phyloP scores from a whole-genome alignment of 1,284 basidiomycete species.

The Cerioporus squamosus region DNA sequence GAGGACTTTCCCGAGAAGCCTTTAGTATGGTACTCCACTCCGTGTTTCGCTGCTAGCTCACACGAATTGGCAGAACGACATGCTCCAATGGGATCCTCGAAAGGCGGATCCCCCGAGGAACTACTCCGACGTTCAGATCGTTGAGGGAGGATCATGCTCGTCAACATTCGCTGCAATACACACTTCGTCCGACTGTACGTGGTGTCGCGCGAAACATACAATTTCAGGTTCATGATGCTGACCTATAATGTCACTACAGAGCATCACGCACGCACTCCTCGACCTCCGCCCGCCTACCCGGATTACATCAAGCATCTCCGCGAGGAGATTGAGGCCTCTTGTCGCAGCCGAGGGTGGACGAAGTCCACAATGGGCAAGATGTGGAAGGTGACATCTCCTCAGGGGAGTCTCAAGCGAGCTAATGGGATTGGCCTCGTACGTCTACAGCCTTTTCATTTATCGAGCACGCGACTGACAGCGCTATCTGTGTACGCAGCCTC shows the following conservation, averaged over 20 bases:
- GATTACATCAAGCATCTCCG: conserved; percentile 46
- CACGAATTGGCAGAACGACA: conserved; percentile 23
- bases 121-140: conserved; percentile 18
- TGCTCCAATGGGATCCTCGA: conserved; percentile 35
- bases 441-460: conserved; percentile 2
- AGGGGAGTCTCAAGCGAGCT: conserved; percentile 49
- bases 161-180: conserved; percentile 40
- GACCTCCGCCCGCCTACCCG: conserved; percentile 45
- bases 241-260: too few species aligned
- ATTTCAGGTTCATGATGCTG: too few species aligned
- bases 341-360: conserved; percentile 44
- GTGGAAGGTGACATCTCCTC: conserved; percentile 56
- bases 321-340: conserved; percentile 47
- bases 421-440: conserved; percentile 35
- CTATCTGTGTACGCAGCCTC: not conserved
- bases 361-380: conserved; percentile 48
- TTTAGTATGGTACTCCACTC: conserved; percentile 12
- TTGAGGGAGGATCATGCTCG: conserved; percentile 27
- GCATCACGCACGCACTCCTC: conserved; percentile 42
- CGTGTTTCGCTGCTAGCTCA: not conserved
- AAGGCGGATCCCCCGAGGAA: conserved; percentile 17
- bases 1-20: conserved; percentile 40
- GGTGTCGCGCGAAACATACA: not conserved
- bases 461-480: not conserved
- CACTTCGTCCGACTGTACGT: conserved; percentile 36